These are phyloP conservation scores for Erysimum cheiri DNA, from an alignment of 441 rosid species.

Conservation along the genomic window DNA sequence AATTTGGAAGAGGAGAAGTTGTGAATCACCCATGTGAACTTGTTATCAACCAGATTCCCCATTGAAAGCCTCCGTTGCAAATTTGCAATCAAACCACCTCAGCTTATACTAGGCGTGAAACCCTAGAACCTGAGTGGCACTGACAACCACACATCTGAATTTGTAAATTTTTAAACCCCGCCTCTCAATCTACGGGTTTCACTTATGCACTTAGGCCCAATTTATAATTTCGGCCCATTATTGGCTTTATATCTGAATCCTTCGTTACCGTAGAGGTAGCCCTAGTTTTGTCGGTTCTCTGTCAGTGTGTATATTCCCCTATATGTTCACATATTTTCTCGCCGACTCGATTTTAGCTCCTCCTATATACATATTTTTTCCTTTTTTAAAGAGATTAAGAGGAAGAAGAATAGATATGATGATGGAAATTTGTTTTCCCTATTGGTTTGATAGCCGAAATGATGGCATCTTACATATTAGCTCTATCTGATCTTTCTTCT, in stretches of 20 bases:
- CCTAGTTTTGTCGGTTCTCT: too few species aligned
- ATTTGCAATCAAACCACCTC: background rate
- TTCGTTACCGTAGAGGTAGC: too few species aligned
- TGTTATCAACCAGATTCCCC: background rate
- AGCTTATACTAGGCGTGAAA: background rate
- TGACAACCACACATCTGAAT: background rate
- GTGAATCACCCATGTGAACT: conserved; percentile 63
- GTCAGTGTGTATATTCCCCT: too few species aligned
- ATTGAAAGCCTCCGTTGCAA: background rate
- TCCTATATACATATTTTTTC: too few species aligned
- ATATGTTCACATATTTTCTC: too few species aligned
- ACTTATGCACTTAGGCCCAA: background rate
- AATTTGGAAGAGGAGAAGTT: conserved; percentile 52
- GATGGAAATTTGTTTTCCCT: conserved; percentile 46
- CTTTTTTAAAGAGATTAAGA: too few species aligned
- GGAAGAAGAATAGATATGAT: conserved; percentile 37
- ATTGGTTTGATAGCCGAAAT: conserved; percentile 55
- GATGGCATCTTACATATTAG: conserved; percentile 54
- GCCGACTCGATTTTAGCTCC: too few species aligned
- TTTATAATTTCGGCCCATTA: background rate
- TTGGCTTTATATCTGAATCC: too few species aligned
- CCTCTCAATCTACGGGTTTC: background rate
- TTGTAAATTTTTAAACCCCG: background rate
- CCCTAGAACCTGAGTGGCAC: conserved; percentile 2
- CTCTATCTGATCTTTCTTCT: conserved; percentile 52